phyloP scores from a whole-genome alignment of 164 flowering plant genomes.

The Platanus orientalis region DNA sequence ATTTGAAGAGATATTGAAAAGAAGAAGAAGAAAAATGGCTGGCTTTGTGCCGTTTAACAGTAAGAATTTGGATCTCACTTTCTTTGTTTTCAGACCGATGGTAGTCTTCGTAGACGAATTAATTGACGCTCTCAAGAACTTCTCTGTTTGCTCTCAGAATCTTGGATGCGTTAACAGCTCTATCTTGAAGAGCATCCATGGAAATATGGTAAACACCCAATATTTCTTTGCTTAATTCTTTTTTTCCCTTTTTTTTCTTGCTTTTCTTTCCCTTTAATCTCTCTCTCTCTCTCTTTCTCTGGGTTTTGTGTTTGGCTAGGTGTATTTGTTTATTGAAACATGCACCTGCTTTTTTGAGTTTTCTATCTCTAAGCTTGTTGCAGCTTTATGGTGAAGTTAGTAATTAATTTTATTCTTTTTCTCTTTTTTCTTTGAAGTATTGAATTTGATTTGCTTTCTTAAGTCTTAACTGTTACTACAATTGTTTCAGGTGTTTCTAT shows the following conservation, averaged over 20 bases:
- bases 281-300: not conserved
- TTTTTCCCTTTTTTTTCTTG: not conserved
- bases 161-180: slow-evolving; percentile 58
- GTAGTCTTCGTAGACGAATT: slow-evolving; percentile 25
- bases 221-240: not conserved
- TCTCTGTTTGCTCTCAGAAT: slow-evolving; percentile 35
- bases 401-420: no score
- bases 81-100: slow-evolving; percentile 43
- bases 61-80: slow-evolving; percentile 40
- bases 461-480: no score
- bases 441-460: no score
- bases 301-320: not conserved
- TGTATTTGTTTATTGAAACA: no score
- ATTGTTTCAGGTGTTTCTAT: no score
- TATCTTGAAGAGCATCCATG: slow-evolving; percentile 60
- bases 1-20: not conserved
- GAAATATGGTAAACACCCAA: slow-evolving; percentile 41
- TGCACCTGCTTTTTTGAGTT: no score
- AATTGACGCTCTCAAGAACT: slow-evolving; percentile 28
- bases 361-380: not conserved
- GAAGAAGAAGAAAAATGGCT: slow-evolving; percentile 26
- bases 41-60: slow-evolving; percentile 54
- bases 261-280: not conserved
- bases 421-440: no score
- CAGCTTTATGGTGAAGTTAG: no score